Percentiles rank a stretch among this genome's conserved stretches.
Evolutionary conservation across 2,329 filamentous ascomycete species (phyloP).

Genomic region (Cladorrhinum sp.): DNA sequence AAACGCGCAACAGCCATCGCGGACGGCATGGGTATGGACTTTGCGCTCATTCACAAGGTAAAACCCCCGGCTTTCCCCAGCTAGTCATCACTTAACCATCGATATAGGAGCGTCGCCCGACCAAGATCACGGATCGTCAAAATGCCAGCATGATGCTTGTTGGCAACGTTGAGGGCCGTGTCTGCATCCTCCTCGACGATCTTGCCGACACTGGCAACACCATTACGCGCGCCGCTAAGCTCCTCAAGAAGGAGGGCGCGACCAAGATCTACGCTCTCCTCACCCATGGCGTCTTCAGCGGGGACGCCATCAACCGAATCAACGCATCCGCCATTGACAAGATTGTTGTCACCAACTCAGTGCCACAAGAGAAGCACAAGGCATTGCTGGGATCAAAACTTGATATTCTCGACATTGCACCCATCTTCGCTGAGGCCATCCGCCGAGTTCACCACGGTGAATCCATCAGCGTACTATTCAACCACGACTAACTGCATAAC

Average conservation of each 20-base stretch:
- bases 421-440: conserved; percentile 92
- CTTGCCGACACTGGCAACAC: conserved; percentile 95
- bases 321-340: conserved; percentile 91
- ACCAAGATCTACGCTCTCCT: conserved; percentile 85
- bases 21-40: conserved; percentile 90
- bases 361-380: conserved; percentile 81
- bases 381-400: conserved; percentile 75
- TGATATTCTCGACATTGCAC: conserved; percentile 85
- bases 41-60: conserved; percentile 96
- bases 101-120: conserved; percentile 51
- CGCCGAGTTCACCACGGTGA: conserved; percentile 95
- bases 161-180: conserved; percentile 66
- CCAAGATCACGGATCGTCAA: conserved; percentile 69
- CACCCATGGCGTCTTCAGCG: conserved; percentile 92
- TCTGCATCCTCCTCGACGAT: conserved; percentile 90
- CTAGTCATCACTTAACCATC: not conserved
- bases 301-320: conserved; percentile 90
- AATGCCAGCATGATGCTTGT: conserved; percentile 86
- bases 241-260: conserved; percentile 96
- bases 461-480: conserved; percentile 93
- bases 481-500: conserved; percentile 59
- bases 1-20: conserved; percentile 95
- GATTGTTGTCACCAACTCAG: conserved; percentile 91
- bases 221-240: conserved; percentile 90
- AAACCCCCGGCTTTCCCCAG: conserved; percentile 17